These are phyloP conservation scores for Umbelopsis ramanniana DNA, from an alignment of 192 early-diverging fungal species.

Conservation along the genomic window DNA sequence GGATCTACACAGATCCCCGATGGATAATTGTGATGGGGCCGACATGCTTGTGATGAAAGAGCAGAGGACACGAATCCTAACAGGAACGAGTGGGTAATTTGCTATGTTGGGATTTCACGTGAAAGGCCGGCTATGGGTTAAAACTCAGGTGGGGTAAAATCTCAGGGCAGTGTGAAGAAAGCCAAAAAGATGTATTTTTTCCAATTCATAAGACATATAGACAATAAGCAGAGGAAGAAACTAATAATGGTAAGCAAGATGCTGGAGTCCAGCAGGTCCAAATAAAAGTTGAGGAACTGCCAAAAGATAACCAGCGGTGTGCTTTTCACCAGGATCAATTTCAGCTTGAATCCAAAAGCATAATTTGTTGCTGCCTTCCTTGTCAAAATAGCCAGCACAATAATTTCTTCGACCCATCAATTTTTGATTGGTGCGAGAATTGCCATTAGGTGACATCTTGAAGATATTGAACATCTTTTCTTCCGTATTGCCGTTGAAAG, in stretches of 20 bases:
- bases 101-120: too few species aligned
- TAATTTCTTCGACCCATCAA: constrained; percentile 30
- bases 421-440: constrained; percentile 27
- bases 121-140: too few species aligned
- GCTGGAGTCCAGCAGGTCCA: constrained; percentile 16
- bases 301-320: constrained; percentile 25
- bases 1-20: constrained; percentile 2
- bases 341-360: constrained; percentile 35
- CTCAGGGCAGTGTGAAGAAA: too few species aligned
- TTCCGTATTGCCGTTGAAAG: constrained; percentile 57
- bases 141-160: too few species aligned
- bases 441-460: constrained; percentile 36
- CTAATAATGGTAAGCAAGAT: neutral
- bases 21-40: constrained; percentile 1
- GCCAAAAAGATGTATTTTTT: too few species aligned
- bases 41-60: neutral
- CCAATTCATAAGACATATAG: too few species aligned
- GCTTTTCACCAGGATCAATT: constrained; percentile 22
- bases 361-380: constrained; percentile 18
- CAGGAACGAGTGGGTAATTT: too few species aligned
- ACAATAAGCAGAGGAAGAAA: too few species aligned
- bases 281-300: constrained; percentile 27
- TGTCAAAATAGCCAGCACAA: constrained; percentile 30
- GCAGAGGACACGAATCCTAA: neutral
- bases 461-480: constrained; percentile 77